These are phyloP conservation scores for Apiospora arundinis DNA, from an alignment of 2,329 filamentous ascomycete genomes.

Conservation along the genomic window DNA sequence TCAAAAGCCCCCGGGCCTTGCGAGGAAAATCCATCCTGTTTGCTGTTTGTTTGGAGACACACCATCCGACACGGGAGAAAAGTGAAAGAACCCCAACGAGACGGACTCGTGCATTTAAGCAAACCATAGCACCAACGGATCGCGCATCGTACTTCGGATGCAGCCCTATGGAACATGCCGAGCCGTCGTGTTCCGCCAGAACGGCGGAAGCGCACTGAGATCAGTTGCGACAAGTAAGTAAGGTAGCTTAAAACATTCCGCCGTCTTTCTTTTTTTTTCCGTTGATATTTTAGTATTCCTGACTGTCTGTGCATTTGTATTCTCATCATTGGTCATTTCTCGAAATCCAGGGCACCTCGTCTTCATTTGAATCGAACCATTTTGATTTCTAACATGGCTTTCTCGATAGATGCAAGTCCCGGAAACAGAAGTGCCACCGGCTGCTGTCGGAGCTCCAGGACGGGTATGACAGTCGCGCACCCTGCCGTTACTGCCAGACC, in stretches of 20 bases:
- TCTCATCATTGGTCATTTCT: background rate
- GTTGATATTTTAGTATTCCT: background rate
- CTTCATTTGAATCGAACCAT: background rate
- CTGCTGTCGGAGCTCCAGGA: slow-evolving; percentile 30
- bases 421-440: slow-evolving; percentile 52
- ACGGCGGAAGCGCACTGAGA: slow-evolving; percentile 51
- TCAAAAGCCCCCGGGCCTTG: background rate
- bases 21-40: background rate
- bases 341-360: background rate
- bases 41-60: background rate
- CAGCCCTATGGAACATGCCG: slow-evolving; percentile 24
- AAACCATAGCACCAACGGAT: background rate
- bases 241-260: background rate
- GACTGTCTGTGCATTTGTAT: too few relatives aligned
- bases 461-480: slow-evolving; percentile 37
- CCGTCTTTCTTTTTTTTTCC: background rate
- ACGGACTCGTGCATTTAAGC: background rate
- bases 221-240: slow-evolving; percentile 46
- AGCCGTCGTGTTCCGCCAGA: slow-evolving; percentile 47
- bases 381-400: background rate
- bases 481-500: slow-evolving; percentile 49
- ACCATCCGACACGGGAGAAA: background rate
- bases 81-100: background rate
- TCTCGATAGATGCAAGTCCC: slow-evolving; percentile 46
- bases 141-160: slow-evolving; percentile 4